Evolutionary conservation across 805 yeast species (phyloP), one percentile per base, ranked within the genome.

Genomic region (Metschnikowia henanensis): DNA sequence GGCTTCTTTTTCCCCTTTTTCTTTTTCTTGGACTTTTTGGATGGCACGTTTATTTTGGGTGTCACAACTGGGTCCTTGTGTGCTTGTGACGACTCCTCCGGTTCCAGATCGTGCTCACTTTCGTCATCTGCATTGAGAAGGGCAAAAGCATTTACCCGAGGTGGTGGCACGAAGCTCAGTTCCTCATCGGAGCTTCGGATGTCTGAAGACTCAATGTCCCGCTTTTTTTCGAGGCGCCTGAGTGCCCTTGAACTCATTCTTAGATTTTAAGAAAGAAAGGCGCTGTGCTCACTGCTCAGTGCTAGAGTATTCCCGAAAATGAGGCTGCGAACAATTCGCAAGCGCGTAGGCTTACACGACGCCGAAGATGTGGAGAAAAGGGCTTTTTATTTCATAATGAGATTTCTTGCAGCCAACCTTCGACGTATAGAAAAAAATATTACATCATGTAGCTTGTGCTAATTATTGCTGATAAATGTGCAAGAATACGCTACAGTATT

Each of bases 71-170:
- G 31, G 16, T 13, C 25, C 23, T 12, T 12, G 23, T 6, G 13
- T 13, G 15, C 15, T 19, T 26, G 39, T 12, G n/a, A 26, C 25
- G 15, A n/a, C 20, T 23, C 10, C 15, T 30, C 35, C 6, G 20
- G 30, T 20, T 41, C 45, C 12, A 22, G 28, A 5, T 36, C 38
- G 25, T 36, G 39, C n/a, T 35, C 45, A n/a, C 39, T 29, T 7
- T 56, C 51, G 45, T 56, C 43, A 39, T 49, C 46, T 49, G 59
- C 32, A 51, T 46, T 30, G 30, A 76, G 55, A 17, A 75, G 58
- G 2, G 75, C 75, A 64, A 77, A 77, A 1, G 77, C 78, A 58
- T 77, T 74, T 51, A 58, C 58, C 28, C 57, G 47, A 41, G 58
- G 52, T 20, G 37, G 29, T 3, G 32, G 25, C 15, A 28, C 25